Base-by-base conservation (phyloP, 345 rosid genomes). In the Populus ilicifolia region DNA sequence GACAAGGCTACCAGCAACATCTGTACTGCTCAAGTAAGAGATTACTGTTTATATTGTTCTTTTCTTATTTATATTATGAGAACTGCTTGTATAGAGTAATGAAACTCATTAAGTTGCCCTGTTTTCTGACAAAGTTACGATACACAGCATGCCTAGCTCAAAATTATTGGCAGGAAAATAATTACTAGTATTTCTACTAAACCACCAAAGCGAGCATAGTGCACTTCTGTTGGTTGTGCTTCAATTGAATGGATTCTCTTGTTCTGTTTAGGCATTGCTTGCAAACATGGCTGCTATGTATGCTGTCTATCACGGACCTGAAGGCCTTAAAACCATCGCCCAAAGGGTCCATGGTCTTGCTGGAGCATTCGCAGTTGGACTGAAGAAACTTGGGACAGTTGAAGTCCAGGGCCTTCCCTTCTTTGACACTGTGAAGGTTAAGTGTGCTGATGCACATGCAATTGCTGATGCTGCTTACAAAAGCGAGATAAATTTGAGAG, bases 1-100 rank as follows among this genome's bases (percentile, higher is more conserved):
- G 99, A 96, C 84, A 96, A 96, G 88, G 99, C 99, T 75, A 93
- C 98, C 71, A 93, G 98, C 88, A 96, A 96, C 90, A 96, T 96
- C 88, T 96, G 98, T 86, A 96, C 99, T 71, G 95, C 99, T 82
- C 99, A 96, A 82, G 99, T 93, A 89, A 86, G 88, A 72, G 8
- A 75, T n/a, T 68, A 56, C 70, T 73, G 30, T 64, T 82, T 25
- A 48, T 72, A 23, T 69, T 18, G 43, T 76, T 56, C 17, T 20
- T 44, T 69, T 50, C 74, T 13, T 79, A 36, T 36, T 75, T 73
- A 48, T 56, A 33, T 14, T 11, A 2, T 61, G 12, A 65, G 43
- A 52, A 69, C 17, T 77, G 61, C 72, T 59, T 64, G 11, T 25
- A 2, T 2, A 30, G 25, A 30, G 36, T 39, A 30, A 30, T 73